Evolutionary conservation across 2,329 filamentous ascomycete species (phyloP), one percentile per base, ranked within the genome.

Genomic region (Ceratocystis lukuohia): DNA sequence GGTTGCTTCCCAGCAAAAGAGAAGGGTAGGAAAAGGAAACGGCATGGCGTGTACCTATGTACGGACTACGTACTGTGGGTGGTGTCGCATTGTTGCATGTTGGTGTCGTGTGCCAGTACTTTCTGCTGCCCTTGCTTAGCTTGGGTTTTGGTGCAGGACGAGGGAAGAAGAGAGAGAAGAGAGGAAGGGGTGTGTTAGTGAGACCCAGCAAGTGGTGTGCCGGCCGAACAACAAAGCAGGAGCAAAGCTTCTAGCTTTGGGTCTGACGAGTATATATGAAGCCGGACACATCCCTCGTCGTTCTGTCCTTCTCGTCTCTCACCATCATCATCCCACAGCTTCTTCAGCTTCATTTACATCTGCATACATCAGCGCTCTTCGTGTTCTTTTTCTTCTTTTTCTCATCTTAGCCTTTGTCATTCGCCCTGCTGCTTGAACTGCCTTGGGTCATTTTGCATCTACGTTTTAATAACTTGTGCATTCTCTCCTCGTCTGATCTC

Each of bases 251-350:
- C 37, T 41, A 59, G 56, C 56, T 59, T 30, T 37, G 6, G 56
- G 30, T 37, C 33, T 10, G 56, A n/a, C 56, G 56, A 59, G 56
- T 59, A 59, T 59, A 59, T 59, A 59, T 59, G 56, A 59, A 59
- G 56, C 56, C 15, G 56, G 33, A 28, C 37, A 59, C 56, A 59
- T 59, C 56, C 28, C 56, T 59, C 25, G 56, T 4, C 28, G 37
- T 59, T 59, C n/a, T 15, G 25, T 59, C 15, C 10, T 59, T 37
- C 56, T 59, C 28, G 56, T 59, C 56, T 59, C 56, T 59, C n/a
- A 3, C 33, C 28, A 30, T 59, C 28, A 30, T 59, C 56, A 59
- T 33, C 15, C 56, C 28, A 37, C 20, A 10, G 30, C 33, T 30
- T n/a, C 56, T 30, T n/a, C 56, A n/a, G 15, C 33, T 22, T 53